phyloP scores from a whole-genome alignment of 108 stramenopile genomes.

The Stephanodiscus triporus region DNA sequence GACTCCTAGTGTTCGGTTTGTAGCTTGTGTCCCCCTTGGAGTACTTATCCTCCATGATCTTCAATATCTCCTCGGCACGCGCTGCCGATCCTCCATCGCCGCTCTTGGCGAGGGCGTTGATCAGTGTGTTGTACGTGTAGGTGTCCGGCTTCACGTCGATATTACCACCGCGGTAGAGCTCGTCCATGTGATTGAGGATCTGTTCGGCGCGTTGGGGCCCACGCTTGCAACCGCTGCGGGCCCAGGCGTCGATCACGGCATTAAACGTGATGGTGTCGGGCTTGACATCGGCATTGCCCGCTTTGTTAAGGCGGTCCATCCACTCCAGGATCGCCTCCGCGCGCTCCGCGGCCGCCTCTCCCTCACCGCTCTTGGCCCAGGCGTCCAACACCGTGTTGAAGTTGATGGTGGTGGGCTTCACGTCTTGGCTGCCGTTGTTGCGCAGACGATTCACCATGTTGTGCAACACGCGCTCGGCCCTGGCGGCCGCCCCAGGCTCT shows the following conservation, averaged over 20 bases:
- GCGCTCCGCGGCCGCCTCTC: conserved; percentile 77
- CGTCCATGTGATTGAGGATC: conserved; percentile 89
- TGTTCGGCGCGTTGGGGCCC: conserved; percentile 85
- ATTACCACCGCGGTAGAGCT: conserved; percentile 80
- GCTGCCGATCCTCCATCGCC: conserved; percentile 57
- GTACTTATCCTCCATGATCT: conserved; percentile 53
- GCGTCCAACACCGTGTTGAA: conserved; percentile 85
- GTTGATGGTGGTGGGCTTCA: conserved; percentile 80
- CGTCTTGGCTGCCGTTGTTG: conserved; percentile 66
- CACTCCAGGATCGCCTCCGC: conserved; percentile 87
- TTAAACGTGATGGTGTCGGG: conserved; percentile 89
- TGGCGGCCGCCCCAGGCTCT: conserved; percentile 57
- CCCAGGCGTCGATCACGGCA: conserved; percentile 80
- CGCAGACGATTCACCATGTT: conserved; percentile 69
- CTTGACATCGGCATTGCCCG: conserved; percentile 76
- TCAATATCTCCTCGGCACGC: conserved; percentile 61
- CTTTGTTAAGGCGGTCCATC: conserved; percentile 74
- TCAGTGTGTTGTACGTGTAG: conserved; percentile 84
- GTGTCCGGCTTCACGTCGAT: conserved; percentile 84
- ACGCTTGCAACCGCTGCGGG: conserved; percentile 80
- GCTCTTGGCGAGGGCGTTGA: conserved; percentile 56
- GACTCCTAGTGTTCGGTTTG: conserved; percentile 54
- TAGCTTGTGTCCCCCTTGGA: conserved; percentile 50
- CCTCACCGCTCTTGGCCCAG: conserved; percentile 57
- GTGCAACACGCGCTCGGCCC: conserved; percentile 60